phyloP scores from a whole-genome alignment of 306 rosid genomes.

The Luffa acutangula region DNA sequence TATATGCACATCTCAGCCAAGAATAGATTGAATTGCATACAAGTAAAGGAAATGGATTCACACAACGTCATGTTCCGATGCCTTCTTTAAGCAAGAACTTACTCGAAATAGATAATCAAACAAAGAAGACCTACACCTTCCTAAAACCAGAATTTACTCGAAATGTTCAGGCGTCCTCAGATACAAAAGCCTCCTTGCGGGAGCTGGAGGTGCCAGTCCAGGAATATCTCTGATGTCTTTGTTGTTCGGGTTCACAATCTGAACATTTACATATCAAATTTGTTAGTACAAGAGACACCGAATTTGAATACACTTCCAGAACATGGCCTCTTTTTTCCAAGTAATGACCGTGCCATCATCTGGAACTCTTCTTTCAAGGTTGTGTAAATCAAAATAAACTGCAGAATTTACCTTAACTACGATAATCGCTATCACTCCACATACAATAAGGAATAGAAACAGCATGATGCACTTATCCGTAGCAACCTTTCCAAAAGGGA shows the following conservation, averaged over 20 bases:
- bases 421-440: conserved; percentile 91
- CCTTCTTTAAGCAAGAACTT: conserved; percentile 6
- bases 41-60: conserved; percentile 12
- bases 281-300: background rate
- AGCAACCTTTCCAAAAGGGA: conserved; percentile 56
- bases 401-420: conserved; percentile 67
- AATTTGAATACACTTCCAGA: background rate
- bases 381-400: background rate
- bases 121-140: conserved; percentile 15
- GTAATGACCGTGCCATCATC: background rate
- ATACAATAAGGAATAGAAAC: conserved; percentile 75
- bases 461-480: conserved; percentile 99
- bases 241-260: conserved; percentile 85
- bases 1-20: conserved; percentile 50
- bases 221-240: conserved; percentile 79
- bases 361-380: background rate
- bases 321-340: no score
- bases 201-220: conserved; percentile 94
- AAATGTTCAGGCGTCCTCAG: conserved; percentile 29
- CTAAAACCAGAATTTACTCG: conserved; percentile 15
- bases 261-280: conserved; percentile 11
- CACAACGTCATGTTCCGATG: conserved; percentile 16
- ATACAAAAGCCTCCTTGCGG: conserved; percentile 79
- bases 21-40: conserved; percentile 22
- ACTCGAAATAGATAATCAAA: conserved; percentile 7